phyloP scores from a whole-genome alignment of 441 rosid species.

The Corymbia calophylla region DNA sequence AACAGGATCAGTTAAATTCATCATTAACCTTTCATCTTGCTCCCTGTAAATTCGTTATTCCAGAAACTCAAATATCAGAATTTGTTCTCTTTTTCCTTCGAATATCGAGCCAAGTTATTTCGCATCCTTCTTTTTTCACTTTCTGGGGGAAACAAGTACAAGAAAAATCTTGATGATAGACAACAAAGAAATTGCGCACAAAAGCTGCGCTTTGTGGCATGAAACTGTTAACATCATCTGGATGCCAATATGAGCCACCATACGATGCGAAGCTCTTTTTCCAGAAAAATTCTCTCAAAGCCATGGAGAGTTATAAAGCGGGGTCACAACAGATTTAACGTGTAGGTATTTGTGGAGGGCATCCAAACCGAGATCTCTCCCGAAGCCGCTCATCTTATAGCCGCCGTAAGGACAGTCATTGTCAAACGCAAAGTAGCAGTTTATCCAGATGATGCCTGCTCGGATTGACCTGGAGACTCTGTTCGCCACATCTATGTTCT shows the following conservation, averaged over 20 bases:
- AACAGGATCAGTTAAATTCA: neutral
- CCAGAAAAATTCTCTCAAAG: slow-evolving; percentile 8
- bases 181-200: neutral
- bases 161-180: neutral
- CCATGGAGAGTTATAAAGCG: slow-evolving; percentile 80
- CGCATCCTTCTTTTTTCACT: neutral
- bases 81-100: neutral
- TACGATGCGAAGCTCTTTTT: neutral
- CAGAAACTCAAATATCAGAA: neutral
- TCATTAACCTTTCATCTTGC: neutral
- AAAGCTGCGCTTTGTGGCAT: neutral
- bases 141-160: neutral
- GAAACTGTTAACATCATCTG: neutral
- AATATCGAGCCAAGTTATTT: neutral
- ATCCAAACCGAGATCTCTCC: slow-evolving; percentile 58
- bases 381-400: slow-evolving; percentile 78
- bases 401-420: slow-evolving; percentile 71
- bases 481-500: slow-evolving; percentile 58
- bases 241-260: neutral
- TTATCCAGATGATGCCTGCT: slow-evolving; percentile 78
- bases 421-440: slow-evolving; percentile 64
- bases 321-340: slow-evolving; percentile 69
- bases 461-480: slow-evolving; percentile 77
- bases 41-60: neutral
- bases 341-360: slow-evolving; percentile 63